A percentile compares a stretch with the other conserved stretches of the same genome.
Conservation (phyloP, 192 early-diverging fungal genomes). For the Backusella parvicylindrica region DNA sequence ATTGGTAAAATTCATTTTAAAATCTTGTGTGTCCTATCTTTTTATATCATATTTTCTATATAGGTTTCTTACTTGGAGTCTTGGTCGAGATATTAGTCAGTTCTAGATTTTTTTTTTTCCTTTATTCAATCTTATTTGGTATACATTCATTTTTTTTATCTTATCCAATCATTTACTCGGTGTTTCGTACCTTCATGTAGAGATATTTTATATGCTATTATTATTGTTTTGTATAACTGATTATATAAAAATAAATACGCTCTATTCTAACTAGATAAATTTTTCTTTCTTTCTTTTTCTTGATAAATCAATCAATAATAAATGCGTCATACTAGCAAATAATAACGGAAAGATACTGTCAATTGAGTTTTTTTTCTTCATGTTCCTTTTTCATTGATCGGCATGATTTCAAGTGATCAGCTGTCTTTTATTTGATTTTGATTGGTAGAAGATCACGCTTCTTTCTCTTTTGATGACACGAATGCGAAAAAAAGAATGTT, state of each 20-base stretch:
- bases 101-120: slow-evolving; percentile 4
- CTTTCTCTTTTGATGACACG: not conserved
- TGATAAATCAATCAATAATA: no score
- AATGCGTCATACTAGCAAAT: no score
- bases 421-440: not conserved
- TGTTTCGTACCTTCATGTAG: no score
- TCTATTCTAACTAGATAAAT: no score
- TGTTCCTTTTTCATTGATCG: not conserved
- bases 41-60: not conserved
- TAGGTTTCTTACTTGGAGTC: slow-evolving; percentile 22
- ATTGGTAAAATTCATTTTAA: no score
- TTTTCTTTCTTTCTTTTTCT: no score
- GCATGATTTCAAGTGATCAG: not conserved
- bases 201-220: not conserved
- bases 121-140: not conserved
- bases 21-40: no score
- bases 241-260: not conserved
- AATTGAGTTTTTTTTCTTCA: not conserved
- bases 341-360: no score
- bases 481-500: not conserved
- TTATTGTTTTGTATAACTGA: no score
- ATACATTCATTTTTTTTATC: not conserved
- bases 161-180: not conserved
- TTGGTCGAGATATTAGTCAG: slow-evolving; percentile 27
- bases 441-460: not conserved